phyloP scores from a whole-genome alignment of 1,139 yeast species.

The Taiozyma onychis region DNA sequence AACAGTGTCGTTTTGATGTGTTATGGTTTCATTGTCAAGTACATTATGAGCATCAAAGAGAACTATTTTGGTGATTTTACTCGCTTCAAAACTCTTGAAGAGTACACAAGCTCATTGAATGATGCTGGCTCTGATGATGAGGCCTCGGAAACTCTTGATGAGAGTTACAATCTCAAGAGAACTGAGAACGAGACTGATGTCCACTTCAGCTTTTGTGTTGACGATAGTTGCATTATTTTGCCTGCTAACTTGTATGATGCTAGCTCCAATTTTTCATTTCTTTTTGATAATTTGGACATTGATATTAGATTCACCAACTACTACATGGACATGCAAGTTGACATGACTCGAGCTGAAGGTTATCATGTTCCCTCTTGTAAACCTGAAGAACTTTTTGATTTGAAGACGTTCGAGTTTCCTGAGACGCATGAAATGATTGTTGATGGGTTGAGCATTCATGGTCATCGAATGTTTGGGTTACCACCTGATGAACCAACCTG shows the following conservation, averaged over 20 bases:
- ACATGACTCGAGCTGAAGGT: slow-evolving; percentile 44
- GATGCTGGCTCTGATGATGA: neutral
- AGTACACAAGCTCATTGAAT: slow-evolving; percentile 26
- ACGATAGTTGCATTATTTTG: slow-evolving; percentile 62
- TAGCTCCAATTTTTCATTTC: slow-evolving; percentile 54
- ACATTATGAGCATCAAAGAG: slow-evolving; percentile 72
- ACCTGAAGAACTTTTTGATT: slow-evolving; percentile 22
- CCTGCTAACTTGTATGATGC: slow-evolving; percentile 72
- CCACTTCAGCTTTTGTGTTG: slow-evolving; percentile 61
- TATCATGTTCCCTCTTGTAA: slow-evolving; percentile 29
- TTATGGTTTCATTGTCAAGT: slow-evolving; percentile 75
- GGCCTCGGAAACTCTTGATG: slow-evolving; percentile 2
- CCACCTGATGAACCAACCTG: slow-evolving; percentile 89
- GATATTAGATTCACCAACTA: slow-evolving; percentile 86
- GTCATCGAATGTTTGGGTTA: slow-evolving; percentile 88
- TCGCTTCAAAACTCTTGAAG: slow-evolving; percentile 85
- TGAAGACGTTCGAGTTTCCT: slow-evolving; percentile 6
- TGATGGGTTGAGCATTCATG: slow-evolving; percentile 67
- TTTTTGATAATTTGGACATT: slow-evolving; percentile 61
- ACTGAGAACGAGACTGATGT: slow-evolving; percentile 75
- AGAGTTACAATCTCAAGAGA: slow-evolving; percentile 28
- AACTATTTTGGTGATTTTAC: slow-evolving; percentile 85
- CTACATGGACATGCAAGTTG: slow-evolving; percentile 79
- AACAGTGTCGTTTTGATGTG: slow-evolving; percentile 63
- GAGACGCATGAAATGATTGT: slow-evolving; percentile 38